These are phyloP conservation scores for Aspergillus japonicus DNA, from an alignment of 2,329 filamentous ascomycete species.

Conservation along the genomic window DNA sequence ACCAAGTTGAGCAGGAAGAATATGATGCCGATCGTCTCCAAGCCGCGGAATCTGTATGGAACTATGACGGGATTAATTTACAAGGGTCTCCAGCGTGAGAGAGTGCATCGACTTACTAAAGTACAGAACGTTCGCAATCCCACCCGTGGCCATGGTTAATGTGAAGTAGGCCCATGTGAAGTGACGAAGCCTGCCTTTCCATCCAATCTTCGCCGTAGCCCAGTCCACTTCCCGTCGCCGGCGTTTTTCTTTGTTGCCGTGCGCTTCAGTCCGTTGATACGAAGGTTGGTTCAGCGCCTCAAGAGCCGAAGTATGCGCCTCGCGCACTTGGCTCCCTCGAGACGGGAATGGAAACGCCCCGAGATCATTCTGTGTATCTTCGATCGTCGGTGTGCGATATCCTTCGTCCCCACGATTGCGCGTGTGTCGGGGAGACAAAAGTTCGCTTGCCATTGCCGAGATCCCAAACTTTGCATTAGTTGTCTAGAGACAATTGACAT, in stretches of 20 bases:
- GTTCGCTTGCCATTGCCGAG: slow-evolving; percentile 21
- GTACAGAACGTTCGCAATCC: slow-evolving; percentile 60
- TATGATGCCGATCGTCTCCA: slow-evolving; percentile 58
- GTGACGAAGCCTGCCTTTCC: slow-evolving; percentile 58
- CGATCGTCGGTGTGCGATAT: slow-evolving; percentile 47
- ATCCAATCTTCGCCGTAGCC: slow-evolving; percentile 37
- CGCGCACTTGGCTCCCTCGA: slow-evolving; percentile 16
- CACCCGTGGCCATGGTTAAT: slow-evolving; percentile 62
- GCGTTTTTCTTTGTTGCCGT: slow-evolving; percentile 10
- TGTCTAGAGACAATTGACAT: not conserved
- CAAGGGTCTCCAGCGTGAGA: no score
- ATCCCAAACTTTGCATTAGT: not conserved
- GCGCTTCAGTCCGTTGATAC: slow-evolving; percentile 19
- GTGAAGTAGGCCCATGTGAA: slow-evolving; percentile 81
- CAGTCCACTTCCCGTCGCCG: slow-evolving; percentile 16
- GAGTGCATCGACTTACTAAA: slow-evolving; percentile 43
- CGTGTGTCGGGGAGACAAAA: slow-evolving; percentile 34
- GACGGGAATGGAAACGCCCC: slow-evolving; percentile 14
- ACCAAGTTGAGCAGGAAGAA: slow-evolving; percentile 64
- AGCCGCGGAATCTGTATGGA: slow-evolving; percentile 56
- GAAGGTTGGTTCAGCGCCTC: slow-evolving; percentile 25
- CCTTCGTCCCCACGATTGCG: slow-evolving; percentile 43
- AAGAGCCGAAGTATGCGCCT: slow-evolving; percentile 32
- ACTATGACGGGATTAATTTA: slow-evolving; percentile 31
- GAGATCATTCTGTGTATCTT: slow-evolving; percentile 39